phyloP scores from a whole-genome alignment of 129 eudicot genomes.

The Flaveria sonorensis region DNA sequence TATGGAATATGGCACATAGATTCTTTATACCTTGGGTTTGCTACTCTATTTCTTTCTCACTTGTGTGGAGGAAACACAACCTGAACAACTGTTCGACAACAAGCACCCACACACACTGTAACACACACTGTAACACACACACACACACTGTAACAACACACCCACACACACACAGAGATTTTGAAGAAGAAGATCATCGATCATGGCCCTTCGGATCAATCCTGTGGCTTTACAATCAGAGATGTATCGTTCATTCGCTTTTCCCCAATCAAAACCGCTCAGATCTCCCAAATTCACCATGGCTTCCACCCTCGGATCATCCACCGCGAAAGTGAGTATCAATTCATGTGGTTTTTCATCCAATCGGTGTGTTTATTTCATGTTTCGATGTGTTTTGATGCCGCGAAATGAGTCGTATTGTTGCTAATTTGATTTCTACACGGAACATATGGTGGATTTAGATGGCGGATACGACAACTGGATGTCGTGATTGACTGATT shows the following conservation, averaged over 20 bases:
- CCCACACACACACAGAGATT: too few relatives aligned
- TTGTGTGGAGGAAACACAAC: slow-evolving; percentile 62
- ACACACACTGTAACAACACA: slow-evolving; percentile 1
- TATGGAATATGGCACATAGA: slow-evolving; percentile 11
- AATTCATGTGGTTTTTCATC: not conserved
- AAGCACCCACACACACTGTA: slow-evolving; percentile 6
- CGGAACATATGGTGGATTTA: slow-evolving; percentile 14
- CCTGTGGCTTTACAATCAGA: slow-evolving; percentile 55
- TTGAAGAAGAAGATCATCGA: slow-evolving; percentile 8
- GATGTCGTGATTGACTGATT: slow-evolving; percentile 15
- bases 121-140: not conserved
- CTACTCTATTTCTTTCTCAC: slow-evolving; percentile 29
- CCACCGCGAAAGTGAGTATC: slow-evolving; percentile 53
- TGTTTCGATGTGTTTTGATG: slow-evolving; percentile 10
- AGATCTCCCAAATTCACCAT: slow-evolving; percentile 76
- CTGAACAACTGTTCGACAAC: slow-evolving; percentile 22
- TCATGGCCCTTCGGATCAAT: slow-evolving; percentile 69
- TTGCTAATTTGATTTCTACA: slow-evolving; percentile 13
- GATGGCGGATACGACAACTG: slow-evolving; percentile 2
- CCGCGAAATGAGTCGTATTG: slow-evolving; percentile 8
- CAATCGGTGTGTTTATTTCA: slow-evolving; percentile 9
- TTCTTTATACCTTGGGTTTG: slow-evolving; percentile 32
- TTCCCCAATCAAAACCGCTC: slow-evolving; percentile 40
- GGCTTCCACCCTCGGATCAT: slow-evolving; percentile 73
- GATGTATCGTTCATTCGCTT: slow-evolving; percentile 47